Evolutionary conservation across 495 filamentous ascomycete species (phyloP).

Genomic region (Neurospora sp.): DNA sequence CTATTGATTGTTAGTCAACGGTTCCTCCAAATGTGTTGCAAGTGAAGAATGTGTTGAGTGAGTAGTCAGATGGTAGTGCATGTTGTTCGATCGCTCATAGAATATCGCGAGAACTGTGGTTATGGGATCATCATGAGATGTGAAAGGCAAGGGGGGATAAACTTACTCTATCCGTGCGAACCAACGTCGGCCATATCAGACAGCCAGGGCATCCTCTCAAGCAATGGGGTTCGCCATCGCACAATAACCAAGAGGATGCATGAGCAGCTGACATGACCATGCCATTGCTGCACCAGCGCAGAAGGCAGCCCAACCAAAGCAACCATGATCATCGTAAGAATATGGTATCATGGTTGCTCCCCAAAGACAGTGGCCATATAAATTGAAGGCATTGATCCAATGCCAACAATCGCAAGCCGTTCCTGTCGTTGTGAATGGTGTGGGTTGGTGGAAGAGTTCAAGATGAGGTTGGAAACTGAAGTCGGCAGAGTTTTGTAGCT

Average conservation of each 20-base stretch:
- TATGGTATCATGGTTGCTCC: not conserved
- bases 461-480: not conserved
- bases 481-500: not conserved
- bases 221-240: not conserved
- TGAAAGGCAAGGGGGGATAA: not conserved
- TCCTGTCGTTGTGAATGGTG: not conserved
- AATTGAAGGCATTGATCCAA: not conserved
- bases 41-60: constrained; percentile 14
- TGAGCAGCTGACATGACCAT: not conserved
- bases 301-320: not conserved
- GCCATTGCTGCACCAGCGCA: not conserved
- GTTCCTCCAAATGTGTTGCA: constrained; percentile 7
- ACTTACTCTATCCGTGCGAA: constrained; percentile 7
- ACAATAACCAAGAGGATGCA: not conserved
- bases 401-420: not conserved
- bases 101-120: constrained; percentile 55
- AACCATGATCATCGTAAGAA: not conserved
- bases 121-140: constrained; percentile 44
- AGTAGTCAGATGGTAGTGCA: constrained; percentile 98
- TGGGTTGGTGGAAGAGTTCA: not conserved
- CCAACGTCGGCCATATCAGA: not conserved
- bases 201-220: not conserved
- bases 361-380: not conserved
- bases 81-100: constrained; percentile 91
- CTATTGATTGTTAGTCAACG: constrained; percentile 10